phyloP scores from a whole-genome alignment of 1,284 basidiomycete genomes.

The Puccinia coronata region DNA sequence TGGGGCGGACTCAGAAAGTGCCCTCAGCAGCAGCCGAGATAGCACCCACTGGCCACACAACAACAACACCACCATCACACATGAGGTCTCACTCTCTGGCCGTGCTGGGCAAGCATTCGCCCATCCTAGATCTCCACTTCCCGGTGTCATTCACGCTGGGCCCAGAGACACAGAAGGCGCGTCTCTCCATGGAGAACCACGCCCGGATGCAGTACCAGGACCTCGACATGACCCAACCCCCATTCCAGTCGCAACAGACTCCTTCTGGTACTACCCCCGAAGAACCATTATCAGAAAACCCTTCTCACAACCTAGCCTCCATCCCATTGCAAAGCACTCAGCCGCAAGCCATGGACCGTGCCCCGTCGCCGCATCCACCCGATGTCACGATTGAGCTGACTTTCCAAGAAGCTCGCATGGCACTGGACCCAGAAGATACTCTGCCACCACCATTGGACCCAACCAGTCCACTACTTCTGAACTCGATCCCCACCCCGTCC shows the following conservation, averaged over 20 bases:
- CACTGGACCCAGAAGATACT: no score
- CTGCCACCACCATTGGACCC: no score
- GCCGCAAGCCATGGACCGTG: background rate
- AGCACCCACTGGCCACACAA: no score
- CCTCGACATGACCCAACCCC: background rate
- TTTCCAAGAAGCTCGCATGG: background rate
- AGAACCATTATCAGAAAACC: background rate
- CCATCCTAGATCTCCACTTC: background rate
- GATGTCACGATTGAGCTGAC: constrained; percentile 13
- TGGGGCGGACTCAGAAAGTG: no score
- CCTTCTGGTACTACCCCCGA: background rate
- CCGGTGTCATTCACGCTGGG: background rate
- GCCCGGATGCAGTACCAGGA: background rate
- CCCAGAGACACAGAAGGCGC: background rate
- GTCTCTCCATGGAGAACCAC: background rate
- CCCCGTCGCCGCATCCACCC: background rate
- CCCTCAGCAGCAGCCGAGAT: no score
- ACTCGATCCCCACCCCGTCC: no score
- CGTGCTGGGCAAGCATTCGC: no score
- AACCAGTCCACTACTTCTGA: no score
- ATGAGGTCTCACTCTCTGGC: no score
- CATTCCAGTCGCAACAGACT: no score
- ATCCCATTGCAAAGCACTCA: constrained; percentile 24
- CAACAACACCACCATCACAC: no score
- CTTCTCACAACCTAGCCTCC: background rate